Evolutionary conservation across 805 yeast genomes (phyloP).

Genomic region (Wickerhamomyces subpelliculosus): DNA sequence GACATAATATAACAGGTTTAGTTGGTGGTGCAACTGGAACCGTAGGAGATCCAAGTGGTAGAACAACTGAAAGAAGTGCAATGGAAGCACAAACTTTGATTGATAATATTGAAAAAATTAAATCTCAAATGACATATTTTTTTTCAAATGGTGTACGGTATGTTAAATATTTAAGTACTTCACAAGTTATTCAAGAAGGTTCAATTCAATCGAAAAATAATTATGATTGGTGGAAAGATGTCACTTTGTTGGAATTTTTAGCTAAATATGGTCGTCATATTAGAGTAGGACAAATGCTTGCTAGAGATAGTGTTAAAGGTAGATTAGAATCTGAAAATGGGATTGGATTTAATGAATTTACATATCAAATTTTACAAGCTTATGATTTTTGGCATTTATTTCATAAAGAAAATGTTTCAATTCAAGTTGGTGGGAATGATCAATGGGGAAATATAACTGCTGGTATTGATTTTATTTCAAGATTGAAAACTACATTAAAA

Average conservation of each 20-base stretch:
- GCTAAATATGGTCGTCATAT: conserved; percentile 71
- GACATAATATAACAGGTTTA: conserved; percentile 76
- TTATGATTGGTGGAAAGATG: conserved; percentile 77
- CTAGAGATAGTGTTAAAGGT: conserved; percentile 78
- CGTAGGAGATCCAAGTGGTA: conserved; percentile 96
- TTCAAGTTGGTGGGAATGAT: conserved; percentile 94
- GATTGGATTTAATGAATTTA: conserved; percentile 87
- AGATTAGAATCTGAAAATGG: conserved; percentile 67
- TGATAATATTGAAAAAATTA: conserved; percentile 52
- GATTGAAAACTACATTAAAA: conserved; percentile 33
- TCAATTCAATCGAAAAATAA: conserved; percentile 50
- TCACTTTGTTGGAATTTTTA: conserved; percentile 72
- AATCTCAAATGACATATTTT: conserved; percentile 54
- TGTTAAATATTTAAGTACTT: conserved; percentile 32
- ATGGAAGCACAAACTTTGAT: conserved; percentile 47
- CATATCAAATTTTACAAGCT: conserved; percentile 90
- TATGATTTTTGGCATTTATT: conserved; percentile 85
- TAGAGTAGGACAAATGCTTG: conserved; percentile 80
- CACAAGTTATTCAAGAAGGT: conserved; percentile 33
- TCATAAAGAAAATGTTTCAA: conserved; percentile 45
- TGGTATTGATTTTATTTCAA: conserved; percentile 78
- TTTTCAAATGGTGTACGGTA: conserved; percentile 56
- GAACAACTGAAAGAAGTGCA: conserved; percentile 63
- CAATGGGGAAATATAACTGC: conserved; percentile 99
- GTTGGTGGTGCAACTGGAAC: conserved; percentile 95